These are phyloP conservation scores for Mycosarcoma maydis DNA, from an alignment of 1,284 basidiomycete genomes.

Conservation along the genomic window DNA sequence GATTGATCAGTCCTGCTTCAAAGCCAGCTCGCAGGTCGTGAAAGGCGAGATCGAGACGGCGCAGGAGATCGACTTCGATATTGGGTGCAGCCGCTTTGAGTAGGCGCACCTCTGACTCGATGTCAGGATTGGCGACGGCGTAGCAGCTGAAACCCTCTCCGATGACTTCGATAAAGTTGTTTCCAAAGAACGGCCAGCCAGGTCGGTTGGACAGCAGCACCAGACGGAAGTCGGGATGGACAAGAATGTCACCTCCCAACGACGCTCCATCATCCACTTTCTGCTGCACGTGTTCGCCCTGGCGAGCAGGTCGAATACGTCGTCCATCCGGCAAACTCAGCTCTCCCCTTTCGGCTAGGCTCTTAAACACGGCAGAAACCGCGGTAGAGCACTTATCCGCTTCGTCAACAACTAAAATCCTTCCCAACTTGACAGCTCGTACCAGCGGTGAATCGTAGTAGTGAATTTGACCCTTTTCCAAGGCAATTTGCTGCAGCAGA, in stretches of 20 bases:
- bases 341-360: constrained; percentile 66
- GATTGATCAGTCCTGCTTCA: constrained; percentile 62
- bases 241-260: constrained; percentile 47
- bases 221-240: constrained; percentile 67
- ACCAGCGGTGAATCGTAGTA: constrained; percentile 67
- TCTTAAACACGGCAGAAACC: constrained; percentile 67
- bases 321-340: constrained; percentile 66
- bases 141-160: constrained; percentile 67
- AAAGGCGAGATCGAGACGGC: constrained; percentile 65
- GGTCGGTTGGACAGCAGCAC: constrained; percentile 68
- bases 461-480: constrained; percentile 63
- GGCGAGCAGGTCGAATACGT: constrained; percentile 51
- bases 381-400: constrained; percentile 67
- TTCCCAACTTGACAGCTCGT: constrained; percentile 64
- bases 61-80: constrained; percentile 54
- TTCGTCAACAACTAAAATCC: constrained; percentile 68
- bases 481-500: constrained; percentile 62
- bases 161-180: constrained; percentile 66
- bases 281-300: constrained; percentile 7
- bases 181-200: constrained; percentile 65
- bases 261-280: neutral
- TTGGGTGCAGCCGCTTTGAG: constrained; percentile 64
- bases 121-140: constrained; percentile 66
- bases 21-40: constrained; percentile 67
- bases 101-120: constrained; percentile 63